Percentiles rank a stretch among this genome's conserved stretches.
Conservation (phyloP, 140 eudicot genomes). For the Cichorium intybus region DNA sequence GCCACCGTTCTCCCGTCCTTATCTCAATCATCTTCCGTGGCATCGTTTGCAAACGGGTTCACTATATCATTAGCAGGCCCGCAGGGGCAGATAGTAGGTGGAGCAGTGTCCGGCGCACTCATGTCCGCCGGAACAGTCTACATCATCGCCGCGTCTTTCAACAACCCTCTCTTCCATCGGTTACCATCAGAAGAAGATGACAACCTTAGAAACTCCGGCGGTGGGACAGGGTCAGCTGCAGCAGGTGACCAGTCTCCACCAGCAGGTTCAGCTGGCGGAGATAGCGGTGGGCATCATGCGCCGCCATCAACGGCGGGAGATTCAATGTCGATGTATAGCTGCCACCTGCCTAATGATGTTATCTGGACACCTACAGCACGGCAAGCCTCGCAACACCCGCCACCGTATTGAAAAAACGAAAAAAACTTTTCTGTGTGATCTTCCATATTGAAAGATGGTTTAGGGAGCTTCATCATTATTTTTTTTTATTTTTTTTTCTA, state of each 20-base stretch:
- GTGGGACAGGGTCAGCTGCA: slow-evolving; percentile 21
- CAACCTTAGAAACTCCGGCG: slow-evolving; percentile 21
- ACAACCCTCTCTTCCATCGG: slow-evolving; percentile 48
- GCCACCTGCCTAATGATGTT: slow-evolving; percentile 54
- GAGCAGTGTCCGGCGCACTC: slow-evolving; percentile 53
- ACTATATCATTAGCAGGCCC: slow-evolving; percentile 76
- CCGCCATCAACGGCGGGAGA: slow-evolving; percentile 27
- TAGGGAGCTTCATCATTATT: background rate
- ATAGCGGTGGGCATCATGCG: slow-evolving; percentile 19
- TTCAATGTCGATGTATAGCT: slow-evolving; percentile 41
- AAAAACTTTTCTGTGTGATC: background rate
- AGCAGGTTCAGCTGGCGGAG: slow-evolving; percentile 37
- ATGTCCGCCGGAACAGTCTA: slow-evolving; percentile 56
- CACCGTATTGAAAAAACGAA: slow-evolving; percentile 33
- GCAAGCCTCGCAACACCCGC: slow-evolving; percentile 44
- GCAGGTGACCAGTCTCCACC: slow-evolving; percentile 26
- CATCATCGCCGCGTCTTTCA: slow-evolving; percentile 67
- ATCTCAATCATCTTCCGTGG: background rate
- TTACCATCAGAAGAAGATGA: slow-evolving; percentile 38
- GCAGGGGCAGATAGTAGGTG: slow-evolving; percentile 75
- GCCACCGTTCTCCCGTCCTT: slow-evolving; percentile 47
- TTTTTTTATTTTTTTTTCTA: background rate
- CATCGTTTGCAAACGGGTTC: slow-evolving; percentile 41
- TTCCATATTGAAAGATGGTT: background rate
- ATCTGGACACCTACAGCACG: slow-evolving; percentile 73